phyloP scores from a whole-genome alignment of 179 eudicot species.

The Silene coronaria region DNA sequence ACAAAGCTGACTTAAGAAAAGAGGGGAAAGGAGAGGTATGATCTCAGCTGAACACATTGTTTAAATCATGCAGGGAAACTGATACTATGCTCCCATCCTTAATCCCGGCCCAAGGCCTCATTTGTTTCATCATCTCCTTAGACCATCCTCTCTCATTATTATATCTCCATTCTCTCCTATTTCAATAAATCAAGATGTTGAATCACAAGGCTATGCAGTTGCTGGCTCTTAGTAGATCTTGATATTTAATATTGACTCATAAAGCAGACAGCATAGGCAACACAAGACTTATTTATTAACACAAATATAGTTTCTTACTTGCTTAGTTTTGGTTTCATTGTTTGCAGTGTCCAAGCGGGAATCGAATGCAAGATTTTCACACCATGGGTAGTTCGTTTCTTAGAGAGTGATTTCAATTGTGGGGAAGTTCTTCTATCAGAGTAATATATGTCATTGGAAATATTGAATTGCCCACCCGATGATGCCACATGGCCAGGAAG shows the following conservation, averaged over 20 bases:
- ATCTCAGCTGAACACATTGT: no score
- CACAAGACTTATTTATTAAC: background rate
- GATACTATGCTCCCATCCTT: no score
- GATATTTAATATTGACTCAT: background rate
- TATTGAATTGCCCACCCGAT: constrained; percentile 66
- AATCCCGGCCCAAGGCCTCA: no score
- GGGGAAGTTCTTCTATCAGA: constrained; percentile 82
- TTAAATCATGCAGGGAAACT: no score
- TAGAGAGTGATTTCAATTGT: constrained; percentile 73
- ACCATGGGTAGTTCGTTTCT: constrained; percentile 81
- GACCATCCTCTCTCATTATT: no score
- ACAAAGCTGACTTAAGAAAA: no score
- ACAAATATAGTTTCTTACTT: constrained; percentile 49
- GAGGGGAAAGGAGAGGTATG: no score
- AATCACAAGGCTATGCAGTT: background rate
- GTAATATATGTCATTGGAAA: constrained; percentile 86
- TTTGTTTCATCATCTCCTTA: no score
- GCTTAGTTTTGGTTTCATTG: constrained; percentile 90
- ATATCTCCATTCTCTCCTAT: no score
- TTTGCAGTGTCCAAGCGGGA: constrained; percentile 83
- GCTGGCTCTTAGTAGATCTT: background rate
- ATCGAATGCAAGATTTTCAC: constrained; percentile 84
- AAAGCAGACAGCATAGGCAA: constrained; percentile 6
- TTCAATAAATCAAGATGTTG: no score
- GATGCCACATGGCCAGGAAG: constrained; percentile 47